Base-by-base conservation (phyloP, 352 stramenopile species). In the Phytophthora constricta region DNA sequence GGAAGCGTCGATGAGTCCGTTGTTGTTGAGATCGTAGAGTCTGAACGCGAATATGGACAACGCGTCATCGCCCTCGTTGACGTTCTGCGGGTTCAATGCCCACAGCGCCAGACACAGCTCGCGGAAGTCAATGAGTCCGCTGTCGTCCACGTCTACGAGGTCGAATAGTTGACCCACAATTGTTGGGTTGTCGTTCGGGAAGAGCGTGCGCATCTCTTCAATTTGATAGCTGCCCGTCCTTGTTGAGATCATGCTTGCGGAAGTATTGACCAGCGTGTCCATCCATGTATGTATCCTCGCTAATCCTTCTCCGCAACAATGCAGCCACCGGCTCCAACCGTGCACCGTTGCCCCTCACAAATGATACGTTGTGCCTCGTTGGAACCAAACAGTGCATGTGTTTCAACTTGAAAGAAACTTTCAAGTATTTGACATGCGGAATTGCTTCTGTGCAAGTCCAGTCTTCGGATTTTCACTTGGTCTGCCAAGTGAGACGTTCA, bases 101-200 rank as follows among this genome's bases (percentile, higher is more conserved):
- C 74, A 70, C n/a, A 92, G 68, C 2, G 70, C 80, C 55, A 90
- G 68, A 41, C 84, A 92, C 42, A 92, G 71, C 58, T 92, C 84
- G 19, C 84, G 79, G 58, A 92, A 92, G 57, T 92, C 84, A 56
- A 92, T 88, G 50, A 77, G 71, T 17, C 84, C 84, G 45, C 77
- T 89, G 53, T 80, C 76, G 45, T 92, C 74, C 5, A 74, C 39
- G 48, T 92, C 84, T 7, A 92, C 62, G 46, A 92, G 67, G 31
- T 79, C 54, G 34, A 90, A 90, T 41, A 90, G 69, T 26, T 85
- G 78, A 50, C 79, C 64, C 10, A 92, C 72, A 26, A 92, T 63
- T 48, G 71, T 61, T 0, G 66, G 65, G 37, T 88, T 73, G 55
- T 90, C 84, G 4, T 50, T 55, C 0, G 76, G 76, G 25, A 92